Conservation (phyloP, 768 basidiomycete species). For the Termitomyces sp. region DNA sequence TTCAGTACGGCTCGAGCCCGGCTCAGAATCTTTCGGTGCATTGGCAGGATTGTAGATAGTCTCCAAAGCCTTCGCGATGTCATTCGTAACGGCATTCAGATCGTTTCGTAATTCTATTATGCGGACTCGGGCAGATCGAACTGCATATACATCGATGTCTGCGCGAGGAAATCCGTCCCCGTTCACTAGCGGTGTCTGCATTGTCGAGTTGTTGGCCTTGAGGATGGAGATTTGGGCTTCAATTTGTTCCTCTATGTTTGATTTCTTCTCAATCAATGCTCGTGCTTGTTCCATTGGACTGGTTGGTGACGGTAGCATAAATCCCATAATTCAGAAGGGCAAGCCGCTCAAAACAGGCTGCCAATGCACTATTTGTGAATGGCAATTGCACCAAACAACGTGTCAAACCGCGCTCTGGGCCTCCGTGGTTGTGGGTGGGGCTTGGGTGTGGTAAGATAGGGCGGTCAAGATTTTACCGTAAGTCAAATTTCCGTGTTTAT, state of each 20-base stretch:
- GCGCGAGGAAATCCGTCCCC: constrained; percentile 84
- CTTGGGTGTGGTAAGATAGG: too few species aligned
- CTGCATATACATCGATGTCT: constrained; percentile 80
- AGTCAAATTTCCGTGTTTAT: not conserved
- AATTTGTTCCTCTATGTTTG: constrained; percentile 69
- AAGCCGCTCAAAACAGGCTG: not conserved
- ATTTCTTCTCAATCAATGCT: constrained; percentile 62
- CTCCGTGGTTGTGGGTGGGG: too few species aligned
- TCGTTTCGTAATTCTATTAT: constrained; percentile 86
- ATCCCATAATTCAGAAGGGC: constrained; percentile 31
- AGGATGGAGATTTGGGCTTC: constrained; percentile 58
- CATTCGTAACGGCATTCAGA: constrained; percentile 54
- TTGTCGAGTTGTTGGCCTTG: constrained; percentile 53
- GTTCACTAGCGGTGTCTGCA: constrained; percentile 77
- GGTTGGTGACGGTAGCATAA: constrained; percentile 37
- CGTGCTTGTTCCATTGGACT: constrained; percentile 53
- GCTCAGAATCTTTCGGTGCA: constrained; percentile 16
- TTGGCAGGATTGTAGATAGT: constrained; percentile 52
- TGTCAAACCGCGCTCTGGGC: not conserved
- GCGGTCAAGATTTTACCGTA: not conserved
- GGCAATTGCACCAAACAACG: constrained; percentile 7
- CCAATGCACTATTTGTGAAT: not conserved
- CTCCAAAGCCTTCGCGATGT: constrained; percentile 65
- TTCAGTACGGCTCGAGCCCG: constrained; percentile 5
- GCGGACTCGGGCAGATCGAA: constrained; percentile 67